Base-by-base conservation (phyloP, 2,329 filamentous ascomycete species). In the Fusarium buxicola region DNA sequence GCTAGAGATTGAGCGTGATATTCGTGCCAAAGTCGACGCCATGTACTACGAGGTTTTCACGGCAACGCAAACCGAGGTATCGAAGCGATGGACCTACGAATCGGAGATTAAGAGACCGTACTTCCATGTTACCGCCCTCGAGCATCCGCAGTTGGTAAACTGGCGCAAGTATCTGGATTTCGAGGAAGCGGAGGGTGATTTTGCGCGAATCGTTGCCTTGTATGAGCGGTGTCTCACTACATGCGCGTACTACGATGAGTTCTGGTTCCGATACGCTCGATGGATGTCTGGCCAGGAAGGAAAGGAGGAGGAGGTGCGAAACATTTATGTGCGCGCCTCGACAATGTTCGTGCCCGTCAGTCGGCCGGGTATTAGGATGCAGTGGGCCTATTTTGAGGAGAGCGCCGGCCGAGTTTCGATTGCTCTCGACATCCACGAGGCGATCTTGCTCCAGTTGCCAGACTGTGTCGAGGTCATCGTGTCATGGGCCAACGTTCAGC, bases 151-250 rank as follows among this genome's bases (percentile, higher is more conserved):
- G 73, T 80, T 99, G 15, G 82, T 81, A 32, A 97, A 97, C 76
- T 99, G 95, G 95, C 87, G 91, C 70, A 96, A 96, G 72, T 99
- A 98, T 71, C 86, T 99, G 39, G 94, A 98, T 74, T 98, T 96
- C 69, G 95, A 99, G 74, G 95, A 99, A 78, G 79, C 84, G 0
- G 90, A 97, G 75, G 92, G 91, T 48, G 87, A 94, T 64, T 92
- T 88, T 66, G 77, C 82, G 12, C 87, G 95, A 57, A 89, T 85
- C 40, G 86, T 91, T 7, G 95, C 95, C 72, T 80, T 99, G 28
- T 98, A 99, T 74, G 95, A 99, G 80, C 89, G 95, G 47, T 98
- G 94, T 70, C 78, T 99, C 48, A 92, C 97, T 31, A 94, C 92
- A 1, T 96, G 92, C 71, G 94, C 95, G 13, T 90, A 96, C 67